phyloP scores from a whole-genome alignment of 129 eudicot species.

The Tagetes patula region DNA sequence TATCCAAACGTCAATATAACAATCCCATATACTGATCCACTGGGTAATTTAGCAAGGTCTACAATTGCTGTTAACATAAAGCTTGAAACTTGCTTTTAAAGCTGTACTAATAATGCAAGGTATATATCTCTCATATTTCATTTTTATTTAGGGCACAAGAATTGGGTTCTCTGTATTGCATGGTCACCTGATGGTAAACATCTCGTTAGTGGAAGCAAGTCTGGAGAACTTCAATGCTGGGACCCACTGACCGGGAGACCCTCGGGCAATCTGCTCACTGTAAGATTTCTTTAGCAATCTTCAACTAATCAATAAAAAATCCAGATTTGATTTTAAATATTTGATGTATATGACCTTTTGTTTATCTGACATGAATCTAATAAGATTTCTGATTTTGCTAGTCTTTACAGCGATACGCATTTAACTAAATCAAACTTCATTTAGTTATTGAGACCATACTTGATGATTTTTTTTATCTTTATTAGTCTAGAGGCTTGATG shows the following conservation, averaged over 20 bases:
- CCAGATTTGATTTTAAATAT: not conserved
- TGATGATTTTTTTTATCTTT: not conserved
- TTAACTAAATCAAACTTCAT: not conserved
- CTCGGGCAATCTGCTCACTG: constrained; percentile 67
- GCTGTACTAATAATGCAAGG: not conserved
- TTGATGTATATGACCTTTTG: not conserved
- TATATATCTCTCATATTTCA: not conserved
- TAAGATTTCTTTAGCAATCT: constrained; percentile 33
- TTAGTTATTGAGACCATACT: not conserved
- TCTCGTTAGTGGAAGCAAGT: constrained; percentile 95
- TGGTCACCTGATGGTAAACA: constrained; percentile 97
- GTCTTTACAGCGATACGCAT: not conserved
- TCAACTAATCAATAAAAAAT: not conserved
- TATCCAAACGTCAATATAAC: not conserved
- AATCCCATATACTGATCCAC: not conserved
- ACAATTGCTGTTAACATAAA: constrained; percentile 1
- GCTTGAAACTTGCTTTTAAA: not conserved
- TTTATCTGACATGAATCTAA: not conserved
- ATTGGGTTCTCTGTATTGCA: constrained; percentile 96
- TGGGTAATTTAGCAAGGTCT: not conserved
- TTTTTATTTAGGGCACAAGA: constrained; percentile 70
- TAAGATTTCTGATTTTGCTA: not conserved
- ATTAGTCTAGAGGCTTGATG: not conserved
- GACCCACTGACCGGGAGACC: constrained; percentile 79
- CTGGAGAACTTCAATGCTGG: constrained; percentile 94